phyloP scores from a whole-genome alignment of 192 early-diverging fungal species.

The Chytriomyces hyalinus region DNA sequence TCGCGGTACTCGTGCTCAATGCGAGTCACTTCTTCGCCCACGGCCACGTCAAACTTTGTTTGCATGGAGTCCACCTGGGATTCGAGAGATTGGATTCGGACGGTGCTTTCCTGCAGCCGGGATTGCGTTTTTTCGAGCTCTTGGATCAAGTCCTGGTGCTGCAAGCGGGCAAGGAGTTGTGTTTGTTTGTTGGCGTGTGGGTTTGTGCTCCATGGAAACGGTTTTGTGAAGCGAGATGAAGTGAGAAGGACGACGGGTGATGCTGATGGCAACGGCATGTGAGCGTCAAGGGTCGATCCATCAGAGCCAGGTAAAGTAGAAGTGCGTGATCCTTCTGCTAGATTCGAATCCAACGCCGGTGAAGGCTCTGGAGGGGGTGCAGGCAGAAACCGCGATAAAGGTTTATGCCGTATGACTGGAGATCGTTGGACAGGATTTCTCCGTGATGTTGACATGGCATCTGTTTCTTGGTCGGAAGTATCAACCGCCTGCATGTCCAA shows the following conservation, averaged over 20 bases:
- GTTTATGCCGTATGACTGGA: neutral
- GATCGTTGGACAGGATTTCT: neutral
- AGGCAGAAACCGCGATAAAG: neutral
- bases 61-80: slow-evolving; percentile 7
- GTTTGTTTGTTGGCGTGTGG: neutral
- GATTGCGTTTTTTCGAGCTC: neutral
- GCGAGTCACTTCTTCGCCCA: neutral
- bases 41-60: slow-evolving; percentile 1
- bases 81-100: neutral
- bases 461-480: neutral
- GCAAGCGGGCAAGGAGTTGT: neutral
- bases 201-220: neutral
- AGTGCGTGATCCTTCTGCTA: too few relatives aligned
- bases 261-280: too few relatives aligned
- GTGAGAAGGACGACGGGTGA: too few relatives aligned
- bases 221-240: too few relatives aligned
- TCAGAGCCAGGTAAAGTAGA: too few relatives aligned
- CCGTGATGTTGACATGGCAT: neutral
- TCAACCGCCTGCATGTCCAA: neutral
- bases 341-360: neutral
- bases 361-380: neutral
- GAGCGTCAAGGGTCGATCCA: too few relatives aligned
- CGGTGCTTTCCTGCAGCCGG: neutral
- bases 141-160: neutral
- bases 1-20: slow-evolving; percentile 5